A percentile compares a stretch with the other conserved stretches of the same genome.
Conservation (phyloP, 139 green algal species). For the Chlamydomonas eustigma region DNA sequence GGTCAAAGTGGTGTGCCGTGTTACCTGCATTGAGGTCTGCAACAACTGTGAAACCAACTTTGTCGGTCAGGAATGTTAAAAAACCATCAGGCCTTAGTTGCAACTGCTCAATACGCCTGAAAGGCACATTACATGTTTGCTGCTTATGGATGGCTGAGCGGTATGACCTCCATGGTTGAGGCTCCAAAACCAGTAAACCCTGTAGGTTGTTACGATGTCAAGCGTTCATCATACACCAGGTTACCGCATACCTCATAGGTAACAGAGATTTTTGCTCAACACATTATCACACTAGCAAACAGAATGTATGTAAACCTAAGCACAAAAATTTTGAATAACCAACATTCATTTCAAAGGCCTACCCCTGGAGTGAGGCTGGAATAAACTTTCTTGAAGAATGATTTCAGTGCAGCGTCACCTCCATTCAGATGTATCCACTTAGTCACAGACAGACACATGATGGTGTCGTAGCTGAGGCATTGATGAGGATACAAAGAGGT, state of each 20-base stretch:
- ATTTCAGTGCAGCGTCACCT: constrained; percentile 72
- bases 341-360: not conserved
- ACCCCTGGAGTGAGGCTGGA: constrained; percentile 10
- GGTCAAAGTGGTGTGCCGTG: constrained; percentile 35
- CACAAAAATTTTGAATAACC: not conserved
- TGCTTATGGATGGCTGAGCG: constrained; percentile 56
- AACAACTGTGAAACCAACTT: constrained; percentile 63
- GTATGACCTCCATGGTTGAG: constrained; percentile 88
- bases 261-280: not conserved
- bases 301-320: not conserved
- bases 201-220: constrained; percentile 9
- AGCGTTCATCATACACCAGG: not conserved
- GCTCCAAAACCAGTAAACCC: constrained; percentile 86
- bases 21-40: constrained; percentile 29
- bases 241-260: not conserved
- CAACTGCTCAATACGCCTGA: constrained; percentile 34
- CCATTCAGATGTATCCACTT: constrained; percentile 94
- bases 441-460: constrained; percentile 76
- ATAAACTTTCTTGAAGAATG: constrained; percentile 55
- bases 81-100: constrained; percentile 64
- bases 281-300: not conserved
- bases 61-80: constrained; percentile 22
- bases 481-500: no score
- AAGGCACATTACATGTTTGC: constrained; percentile 28
- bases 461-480: constrained; percentile 39